Conservation (phyloP, 2,329 filamentous ascomycete species). For the Fusarium multiceps region DNA sequence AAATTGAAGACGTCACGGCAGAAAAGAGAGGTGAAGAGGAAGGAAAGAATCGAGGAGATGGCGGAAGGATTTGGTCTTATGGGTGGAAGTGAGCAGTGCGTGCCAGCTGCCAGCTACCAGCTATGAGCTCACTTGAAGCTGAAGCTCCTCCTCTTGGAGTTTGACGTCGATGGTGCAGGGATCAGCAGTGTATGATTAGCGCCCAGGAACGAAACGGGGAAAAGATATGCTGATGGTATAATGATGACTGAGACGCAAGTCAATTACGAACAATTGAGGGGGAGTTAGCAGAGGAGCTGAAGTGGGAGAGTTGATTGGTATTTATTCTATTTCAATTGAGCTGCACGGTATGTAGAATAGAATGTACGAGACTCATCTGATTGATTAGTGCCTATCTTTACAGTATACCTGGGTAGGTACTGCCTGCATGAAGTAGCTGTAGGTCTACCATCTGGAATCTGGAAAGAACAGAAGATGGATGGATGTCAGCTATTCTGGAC, state of each 20-base stretch:
- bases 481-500: not conserved
- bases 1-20: not conserved
- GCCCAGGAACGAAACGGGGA: constrained; percentile 33
- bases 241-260: constrained; percentile 12
- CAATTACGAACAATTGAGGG: not conserved
- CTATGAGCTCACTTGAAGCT: constrained; percentile 26
- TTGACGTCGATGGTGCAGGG: constrained; percentile 38
- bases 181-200: constrained; percentile 25
- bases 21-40: not conserved
- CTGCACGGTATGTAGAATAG: not conserved
- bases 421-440: not conserved
- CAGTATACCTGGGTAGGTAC: not conserved
- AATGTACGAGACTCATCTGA: constrained; percentile 4
- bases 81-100: constrained; percentile 12
- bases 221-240: constrained; percentile 25
- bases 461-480: not conserved
- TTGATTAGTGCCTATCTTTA: not conserved
- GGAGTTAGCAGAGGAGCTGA: not conserved
- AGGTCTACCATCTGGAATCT: not conserved
- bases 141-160: constrained; percentile 21
- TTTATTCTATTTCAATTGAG: not conserved
- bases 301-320: constrained; percentile 2
- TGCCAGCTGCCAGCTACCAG: constrained; percentile 9
- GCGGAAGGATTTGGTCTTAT: constrained; percentile 18
- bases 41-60: not conserved